Conservation (phyloP, 306 rosid genomes). For the barrel medic (Medicago truncatula) region DNA sequence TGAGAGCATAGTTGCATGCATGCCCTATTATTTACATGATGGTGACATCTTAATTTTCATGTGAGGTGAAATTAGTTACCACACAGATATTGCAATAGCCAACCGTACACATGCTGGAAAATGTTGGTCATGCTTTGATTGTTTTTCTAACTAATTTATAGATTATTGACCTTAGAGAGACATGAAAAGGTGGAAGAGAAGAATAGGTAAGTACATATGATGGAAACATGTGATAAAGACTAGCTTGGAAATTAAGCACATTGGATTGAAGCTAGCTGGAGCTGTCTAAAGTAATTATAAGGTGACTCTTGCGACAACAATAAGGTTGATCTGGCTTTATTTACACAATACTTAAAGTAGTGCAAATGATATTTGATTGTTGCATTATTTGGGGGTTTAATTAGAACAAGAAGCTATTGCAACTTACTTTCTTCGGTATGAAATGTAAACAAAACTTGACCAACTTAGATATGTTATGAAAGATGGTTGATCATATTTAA, state of each 20-base stretch:
- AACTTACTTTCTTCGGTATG: too few relatives aligned
- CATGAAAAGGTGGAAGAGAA: not conserved
- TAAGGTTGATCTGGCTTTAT: too few relatives aligned
- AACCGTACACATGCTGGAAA: slow-evolving; percentile 6
- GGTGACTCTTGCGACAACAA: not conserved
- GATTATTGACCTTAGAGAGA: slow-evolving; percentile 6
- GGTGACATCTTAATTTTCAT: not conserved
- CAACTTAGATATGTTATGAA: too few relatives aligned
- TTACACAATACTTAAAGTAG: too few relatives aligned
- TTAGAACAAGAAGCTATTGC: too few relatives aligned
- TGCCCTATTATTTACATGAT: not conserved
- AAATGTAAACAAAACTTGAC: too few relatives aligned
- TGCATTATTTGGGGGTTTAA: too few relatives aligned
- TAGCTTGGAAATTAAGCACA: not conserved
- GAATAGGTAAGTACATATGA: slow-evolving; percentile 11
- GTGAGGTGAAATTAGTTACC: not conserved
- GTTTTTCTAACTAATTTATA: not conserved
- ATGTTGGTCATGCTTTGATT: not conserved
- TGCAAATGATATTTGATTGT: too few relatives aligned
- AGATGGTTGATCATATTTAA: too few relatives aligned
- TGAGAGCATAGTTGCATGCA: not conserved
- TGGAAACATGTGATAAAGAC: slow-evolving; percentile 7
- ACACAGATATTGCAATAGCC: not conserved
- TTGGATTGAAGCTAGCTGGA: too few relatives aligned
- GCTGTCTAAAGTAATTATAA: not conserved